Conservation (phyloP, 1,284 basidiomycete species). For the Boletus austroedulis region DNA sequence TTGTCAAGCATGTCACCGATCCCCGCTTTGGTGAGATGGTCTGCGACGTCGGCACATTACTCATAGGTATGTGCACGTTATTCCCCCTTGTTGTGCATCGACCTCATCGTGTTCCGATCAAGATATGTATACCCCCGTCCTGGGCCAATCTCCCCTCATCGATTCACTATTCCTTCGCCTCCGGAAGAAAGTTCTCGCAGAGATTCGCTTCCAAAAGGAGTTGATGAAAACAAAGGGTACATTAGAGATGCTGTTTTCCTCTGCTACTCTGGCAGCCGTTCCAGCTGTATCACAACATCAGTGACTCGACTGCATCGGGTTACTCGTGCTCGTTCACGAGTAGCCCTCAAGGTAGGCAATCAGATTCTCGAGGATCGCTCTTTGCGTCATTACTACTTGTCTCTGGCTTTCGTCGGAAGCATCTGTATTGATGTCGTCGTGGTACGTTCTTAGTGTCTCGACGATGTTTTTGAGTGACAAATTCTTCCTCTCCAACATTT, state of each 20-base stretch:
- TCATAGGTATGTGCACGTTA: conserved; percentile 66
- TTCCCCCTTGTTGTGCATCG: background rate
- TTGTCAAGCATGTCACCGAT: conserved; percentile 85
- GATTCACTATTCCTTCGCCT: conserved; percentile 85
- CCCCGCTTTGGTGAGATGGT: conserved; percentile 89
- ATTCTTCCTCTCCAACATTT: conserved; percentile 73
- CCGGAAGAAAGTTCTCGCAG: conserved; percentile 79
- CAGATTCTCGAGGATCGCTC: conserved; percentile 66
- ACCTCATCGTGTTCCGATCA: conserved; percentile 2
- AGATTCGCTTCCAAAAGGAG: conserved; percentile 90
- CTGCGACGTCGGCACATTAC: conserved; percentile 76
- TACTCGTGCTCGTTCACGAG: conserved; percentile 14
- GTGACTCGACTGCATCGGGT: conserved; percentile 12
- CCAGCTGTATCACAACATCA: conserved; percentile 21
- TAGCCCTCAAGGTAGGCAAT: conserved; percentile 60
- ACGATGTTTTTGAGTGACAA: conserved; percentile 65
- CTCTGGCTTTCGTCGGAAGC: conserved; percentile 26
- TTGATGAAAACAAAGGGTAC: conserved; percentile 83
- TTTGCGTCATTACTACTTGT: conserved; percentile 51
- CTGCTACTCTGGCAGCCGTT: conserved; percentile 44
- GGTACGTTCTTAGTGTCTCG: conserved; percentile 61
- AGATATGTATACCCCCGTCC: conserved; percentile 91
- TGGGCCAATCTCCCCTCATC: conserved; percentile 92
- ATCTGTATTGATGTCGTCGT: conserved; percentile 68
- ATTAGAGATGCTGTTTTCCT: conserved; percentile 88